A percentile compares a stretch with the other conserved stretches of the same genome.
Evolutionary conservation across 176 grass and related monocot species (phyloP).

Genomic region (Canna indica): DNA sequence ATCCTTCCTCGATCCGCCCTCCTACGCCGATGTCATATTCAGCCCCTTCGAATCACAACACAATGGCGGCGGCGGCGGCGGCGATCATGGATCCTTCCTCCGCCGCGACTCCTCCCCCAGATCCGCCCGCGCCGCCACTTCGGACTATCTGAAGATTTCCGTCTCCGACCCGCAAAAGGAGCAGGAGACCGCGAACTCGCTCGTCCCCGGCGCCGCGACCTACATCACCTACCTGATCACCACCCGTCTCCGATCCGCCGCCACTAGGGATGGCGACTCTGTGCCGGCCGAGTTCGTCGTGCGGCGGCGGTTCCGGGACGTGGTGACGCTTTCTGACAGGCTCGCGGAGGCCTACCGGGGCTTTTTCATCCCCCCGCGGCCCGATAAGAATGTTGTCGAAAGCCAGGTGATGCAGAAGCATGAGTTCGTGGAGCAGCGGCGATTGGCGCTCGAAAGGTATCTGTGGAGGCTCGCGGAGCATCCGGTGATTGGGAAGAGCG

Average conservation of each 20-base stretch:
- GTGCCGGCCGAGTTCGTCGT: slow-evolving; percentile 22
- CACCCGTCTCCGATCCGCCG: slow-evolving; percentile 32
- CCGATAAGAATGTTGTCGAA: slow-evolving; percentile 89
- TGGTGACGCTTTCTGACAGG: slow-evolving; percentile 84
- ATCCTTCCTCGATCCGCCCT: slow-evolving; percentile 84
- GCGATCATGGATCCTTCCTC: background rate
- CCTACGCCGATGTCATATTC: slow-evolving; percentile 76
- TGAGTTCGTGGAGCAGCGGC: slow-evolving; percentile 79
- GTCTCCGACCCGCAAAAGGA: slow-evolving; percentile 67
- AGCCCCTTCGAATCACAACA: slow-evolving; percentile 42
- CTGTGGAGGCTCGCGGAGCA: slow-evolving; percentile 71
- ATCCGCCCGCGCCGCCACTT: slow-evolving; percentile 34
- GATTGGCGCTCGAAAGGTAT: slow-evolving; percentile 62
- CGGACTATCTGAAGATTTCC: slow-evolving; percentile 55
- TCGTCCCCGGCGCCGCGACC: slow-evolving; percentile 43
- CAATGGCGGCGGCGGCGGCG: slow-evolving; percentile 5
- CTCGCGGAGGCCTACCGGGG: slow-evolving; percentile 80
- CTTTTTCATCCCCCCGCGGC: slow-evolving; percentile 71
- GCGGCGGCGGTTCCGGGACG: slow-evolving; percentile 90
- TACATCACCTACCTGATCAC: slow-evolving; percentile 80
- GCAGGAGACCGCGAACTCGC: slow-evolving; percentile 53
- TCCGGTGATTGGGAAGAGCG: slow-evolving; percentile 58
- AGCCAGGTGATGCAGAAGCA: slow-evolving; percentile 93
- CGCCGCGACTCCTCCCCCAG: slow-evolving; percentile 32
- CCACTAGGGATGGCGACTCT: slow-evolving; percentile 2